A percentile compares a stretch with the other conserved stretches of the same genome.
These are phyloP conservation scores for Intubia oerlemansii DNA, from an alignment of 2,329 filamentous ascomycete genomes.

Conservation along the genomic window DNA sequence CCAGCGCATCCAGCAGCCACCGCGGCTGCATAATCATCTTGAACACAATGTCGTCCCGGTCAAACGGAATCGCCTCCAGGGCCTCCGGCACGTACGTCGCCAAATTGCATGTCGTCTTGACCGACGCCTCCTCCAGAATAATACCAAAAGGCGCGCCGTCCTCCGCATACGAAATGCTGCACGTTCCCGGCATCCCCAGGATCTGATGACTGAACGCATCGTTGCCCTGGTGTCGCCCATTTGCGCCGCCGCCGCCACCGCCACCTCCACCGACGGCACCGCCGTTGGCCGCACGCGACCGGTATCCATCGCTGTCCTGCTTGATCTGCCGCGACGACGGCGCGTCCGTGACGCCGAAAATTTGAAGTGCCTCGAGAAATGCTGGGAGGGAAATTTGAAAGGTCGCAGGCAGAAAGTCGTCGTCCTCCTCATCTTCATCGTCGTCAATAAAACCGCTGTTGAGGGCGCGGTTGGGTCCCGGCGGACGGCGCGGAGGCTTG, in stretches of 20 bases:
- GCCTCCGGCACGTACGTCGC: conserved; percentile 66
- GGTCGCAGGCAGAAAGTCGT: conserved; percentile 23
- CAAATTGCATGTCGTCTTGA: conserved; percentile 76
- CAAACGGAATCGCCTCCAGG: conserved; percentile 70
- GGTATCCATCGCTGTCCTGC: conserved; percentile 36
- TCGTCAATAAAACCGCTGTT: too few species aligned
- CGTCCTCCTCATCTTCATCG: conserved; percentile 16
- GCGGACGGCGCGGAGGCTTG: conserved; percentile 20
- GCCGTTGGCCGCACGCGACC: too few species aligned
- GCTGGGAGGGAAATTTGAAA: conserved; percentile 80
- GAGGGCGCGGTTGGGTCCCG: conserved; percentile 11
- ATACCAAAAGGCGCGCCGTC: conserved; percentile 65
- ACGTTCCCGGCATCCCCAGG: conserved; percentile 67
- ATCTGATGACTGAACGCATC: conserved; percentile 61
- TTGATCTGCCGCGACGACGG: conserved; percentile 34
- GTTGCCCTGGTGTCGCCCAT: conserved; percentile 20
- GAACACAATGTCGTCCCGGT: conserved; percentile 57
- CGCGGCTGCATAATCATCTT: conserved; percentile 86
- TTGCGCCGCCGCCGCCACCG: neutral
- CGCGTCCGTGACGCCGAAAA: conserved; percentile 69
- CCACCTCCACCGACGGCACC: conserved; percentile 12
- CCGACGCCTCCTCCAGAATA: conserved; percentile 64
- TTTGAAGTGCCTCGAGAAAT: conserved; percentile 82
- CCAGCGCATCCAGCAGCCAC: conserved; percentile 49
- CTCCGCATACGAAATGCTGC: conserved; percentile 56